Evolutionary conservation across 768 basidiomycete species (phyloP).

Genomic region (Trametes cinnabarina): DNA sequence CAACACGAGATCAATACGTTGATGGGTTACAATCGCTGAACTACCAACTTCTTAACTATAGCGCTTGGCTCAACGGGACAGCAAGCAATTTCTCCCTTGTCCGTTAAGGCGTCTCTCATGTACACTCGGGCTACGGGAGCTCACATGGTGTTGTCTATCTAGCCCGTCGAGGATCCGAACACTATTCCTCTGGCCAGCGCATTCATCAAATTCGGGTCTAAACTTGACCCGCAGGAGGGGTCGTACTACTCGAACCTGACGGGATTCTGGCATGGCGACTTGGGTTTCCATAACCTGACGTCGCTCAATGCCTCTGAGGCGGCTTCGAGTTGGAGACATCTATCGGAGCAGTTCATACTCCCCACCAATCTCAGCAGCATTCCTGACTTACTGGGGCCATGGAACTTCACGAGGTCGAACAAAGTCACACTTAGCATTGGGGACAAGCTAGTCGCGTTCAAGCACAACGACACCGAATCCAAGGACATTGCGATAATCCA

Average conservation of each 20-base stretch:
- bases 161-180: constrained; percentile 12
- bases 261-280: constrained; percentile 69
- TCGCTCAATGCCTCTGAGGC: constrained; percentile 38
- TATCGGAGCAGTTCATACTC: constrained; percentile 50
- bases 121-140: not conserved
- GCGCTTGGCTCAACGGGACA: constrained; percentile 26
- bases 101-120: not conserved
- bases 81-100: constrained; percentile 14
- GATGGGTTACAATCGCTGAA: constrained; percentile 58
- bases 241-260: constrained; percentile 57
- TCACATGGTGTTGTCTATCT: not conserved
- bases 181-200: constrained; percentile 4
- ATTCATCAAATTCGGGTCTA: not conserved
- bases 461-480: constrained; percentile 30
- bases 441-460: constrained; percentile 48
- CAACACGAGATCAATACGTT: constrained; percentile 57
- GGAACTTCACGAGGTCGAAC: constrained; percentile 69
- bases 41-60: constrained; percentile 45
- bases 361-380: constrained; percentile 56
- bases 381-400: constrained; percentile 47
- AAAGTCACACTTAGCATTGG: constrained; percentile 65
- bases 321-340: constrained; percentile 44
- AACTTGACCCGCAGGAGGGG: constrained; percentile 6
- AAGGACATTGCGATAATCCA: constrained; percentile 59
- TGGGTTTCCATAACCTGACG: constrained; percentile 65